Evolutionary conservation across 495 filamentous ascomycete genomes (phyloP), one percentile per base, ranked within the genome.

Genomic region (Penicillium lividum): DNA sequence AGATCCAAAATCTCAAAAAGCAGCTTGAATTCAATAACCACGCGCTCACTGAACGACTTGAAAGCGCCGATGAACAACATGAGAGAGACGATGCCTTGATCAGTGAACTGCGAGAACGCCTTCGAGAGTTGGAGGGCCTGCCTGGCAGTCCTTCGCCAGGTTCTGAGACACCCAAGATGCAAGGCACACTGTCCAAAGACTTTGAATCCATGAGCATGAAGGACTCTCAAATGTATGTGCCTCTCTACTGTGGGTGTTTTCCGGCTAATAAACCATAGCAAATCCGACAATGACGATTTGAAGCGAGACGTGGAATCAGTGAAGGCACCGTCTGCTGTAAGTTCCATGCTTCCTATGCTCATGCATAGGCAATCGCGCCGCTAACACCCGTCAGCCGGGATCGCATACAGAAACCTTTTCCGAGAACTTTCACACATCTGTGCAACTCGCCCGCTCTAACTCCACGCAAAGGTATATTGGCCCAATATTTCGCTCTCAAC

Each of bases 11-110:
- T 30, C 73, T 82, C 33, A 80, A 82, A 60, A 80, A 80, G 53
- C 77, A 82, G 45, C 68, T 87, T 13, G 82, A 86, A 59, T 74
- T 82, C 57, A 83, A 88, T 53, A 83, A 85, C 52, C 76, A 82
- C 22, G 71, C 78, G n/a, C 73, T 86, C 0, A 72, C 74, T 9
- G 80, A 84, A 54, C 78, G 81, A 44, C 73, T 82, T 1, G 72
- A 83, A 47, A 77, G 77, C 50, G 76, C 80, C 3, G 75, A 81
- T 51, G 83, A 88, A 53, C 74, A 83, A 43, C 80, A 82, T 54
- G 74, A 80, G 31, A 75, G 80, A 56, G 81, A 84, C 43, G 74
- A 83, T 56, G 80, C 83, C 11, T 58, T 78, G 47, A 80, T 84
- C 28, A 75, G 74, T 57, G 83, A 86, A 53, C 73, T 85, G 8